Percentiles rank a stretch among this genome's conserved stretches.
These are phyloP conservation scores for Didymella arachidicola DNA, from an alignment of 2,329 filamentous ascomycete genomes.

Conservation along the genomic window DNA sequence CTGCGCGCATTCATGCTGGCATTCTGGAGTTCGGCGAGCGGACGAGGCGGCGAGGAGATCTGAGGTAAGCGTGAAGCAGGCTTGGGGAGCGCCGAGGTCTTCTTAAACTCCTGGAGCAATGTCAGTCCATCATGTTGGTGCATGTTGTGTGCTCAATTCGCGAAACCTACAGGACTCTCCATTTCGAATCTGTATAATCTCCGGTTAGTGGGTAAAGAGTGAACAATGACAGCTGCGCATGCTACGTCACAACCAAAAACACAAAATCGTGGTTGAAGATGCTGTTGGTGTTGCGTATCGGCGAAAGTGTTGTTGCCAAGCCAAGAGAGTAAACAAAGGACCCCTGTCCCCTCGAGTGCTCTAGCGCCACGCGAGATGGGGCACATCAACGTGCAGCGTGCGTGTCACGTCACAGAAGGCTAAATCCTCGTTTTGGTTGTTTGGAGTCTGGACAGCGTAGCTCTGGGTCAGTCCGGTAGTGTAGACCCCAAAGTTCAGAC, in stretches of 20 bases:
- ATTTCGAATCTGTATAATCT: slow-evolving; percentile 33
- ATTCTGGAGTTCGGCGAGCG: slow-evolving; percentile 60
- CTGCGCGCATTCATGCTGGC: slow-evolving; percentile 63
- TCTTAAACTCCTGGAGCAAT: slow-evolving; percentile 31
- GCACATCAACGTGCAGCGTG: slow-evolving; percentile 3
- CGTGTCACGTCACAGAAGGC: slow-evolving; percentile 3
- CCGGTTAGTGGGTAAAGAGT: slow-evolving; percentile 19
- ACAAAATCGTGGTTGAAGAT: slow-evolving; percentile 27
- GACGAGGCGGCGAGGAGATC: slow-evolving; percentile 37
- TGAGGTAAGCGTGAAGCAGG: slow-evolving; percentile 38
- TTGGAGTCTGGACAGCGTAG: not conserved
- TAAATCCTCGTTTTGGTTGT: not conserved
- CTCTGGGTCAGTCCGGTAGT: not conserved
- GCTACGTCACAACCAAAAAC: slow-evolving; percentile 25
- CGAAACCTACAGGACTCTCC: slow-evolving; percentile 43
- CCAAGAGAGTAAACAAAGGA: slow-evolving; percentile 22
- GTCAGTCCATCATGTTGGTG: slow-evolving; percentile 25
- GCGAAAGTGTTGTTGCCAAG: slow-evolving; percentile 10
- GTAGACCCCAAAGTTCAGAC: not conserved
- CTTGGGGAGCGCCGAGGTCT: slow-evolving; percentile 43
- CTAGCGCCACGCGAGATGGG: slow-evolving; percentile 11
- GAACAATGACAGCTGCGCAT: slow-evolving; percentile 37
- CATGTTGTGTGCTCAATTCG: slow-evolving; percentile 1
- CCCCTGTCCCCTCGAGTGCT: slow-evolving; percentile 6
- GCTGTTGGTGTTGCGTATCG: slow-evolving; percentile 22